phyloP scores from a whole-genome alignment of 331 rosid species.

The Spiraea crenata region DNA sequence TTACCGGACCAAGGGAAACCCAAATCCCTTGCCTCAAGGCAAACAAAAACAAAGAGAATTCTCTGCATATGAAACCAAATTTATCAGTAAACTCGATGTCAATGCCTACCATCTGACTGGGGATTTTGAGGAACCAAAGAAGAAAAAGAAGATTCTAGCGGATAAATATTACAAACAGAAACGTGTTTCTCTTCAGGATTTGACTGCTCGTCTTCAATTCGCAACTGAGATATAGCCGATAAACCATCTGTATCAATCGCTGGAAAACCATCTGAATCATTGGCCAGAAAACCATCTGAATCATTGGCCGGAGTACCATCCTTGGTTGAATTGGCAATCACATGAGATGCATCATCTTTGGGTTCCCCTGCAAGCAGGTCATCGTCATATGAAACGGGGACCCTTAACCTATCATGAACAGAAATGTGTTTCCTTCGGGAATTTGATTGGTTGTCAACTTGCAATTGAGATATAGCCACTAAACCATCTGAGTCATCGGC shows the following conservation, averaged over 20 bases:
- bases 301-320: slow-evolving; percentile 11
- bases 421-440: slow-evolving; percentile 40
- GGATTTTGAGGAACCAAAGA: background rate
- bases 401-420: slow-evolving; percentile 70
- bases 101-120: background rate
- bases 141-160: background rate
- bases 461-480: slow-evolving; percentile 15
- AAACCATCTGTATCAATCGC: background rate
- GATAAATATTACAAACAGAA: slow-evolving; percentile 30
- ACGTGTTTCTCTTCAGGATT: slow-evolving; percentile 39
- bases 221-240: slow-evolving; percentile 16
- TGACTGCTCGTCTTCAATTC: slow-evolving; percentile 35
- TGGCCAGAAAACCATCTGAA: slow-evolving; percentile 16
- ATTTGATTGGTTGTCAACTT: slow-evolving; percentile 35
- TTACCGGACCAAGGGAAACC: background rate
- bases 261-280: slow-evolving; percentile 11
- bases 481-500: slow-evolving; percentile 21
- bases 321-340: slow-evolving; percentile 12
- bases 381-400: slow-evolving; percentile 77
- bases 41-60: background rate
- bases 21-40: background rate
- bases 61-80: background rate
- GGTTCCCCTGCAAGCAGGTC: slow-evolving; percentile 49
- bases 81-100: background rate
- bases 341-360: slow-evolving; percentile 30